Evolutionary conservation across 768 basidiomycete genomes (phyloP).

Genomic region (Strobilomyces echinocephalus): DNA sequence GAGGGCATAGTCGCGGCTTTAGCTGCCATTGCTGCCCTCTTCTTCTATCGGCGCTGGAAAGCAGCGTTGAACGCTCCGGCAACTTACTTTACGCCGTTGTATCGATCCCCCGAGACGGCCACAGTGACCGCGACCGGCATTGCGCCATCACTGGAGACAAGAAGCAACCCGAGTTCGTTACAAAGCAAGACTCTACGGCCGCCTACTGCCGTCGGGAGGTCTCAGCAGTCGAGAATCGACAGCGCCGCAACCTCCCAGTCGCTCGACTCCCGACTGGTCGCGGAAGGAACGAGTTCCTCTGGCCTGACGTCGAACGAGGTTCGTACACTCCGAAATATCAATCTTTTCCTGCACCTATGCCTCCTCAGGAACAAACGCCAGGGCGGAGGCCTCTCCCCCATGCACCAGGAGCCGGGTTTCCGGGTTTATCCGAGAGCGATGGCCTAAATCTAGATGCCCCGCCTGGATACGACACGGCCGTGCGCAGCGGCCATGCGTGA

Average conservation of each 20-base stretch:
- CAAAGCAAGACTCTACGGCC: background rate
- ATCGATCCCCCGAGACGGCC: constrained; percentile 3
- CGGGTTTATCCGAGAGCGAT: background rate
- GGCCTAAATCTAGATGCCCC: background rate
- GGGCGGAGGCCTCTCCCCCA: constrained; percentile 8
- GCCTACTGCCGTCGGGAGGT: background rate
- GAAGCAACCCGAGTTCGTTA: background rate
- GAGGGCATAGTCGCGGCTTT: constrained; percentile 11
- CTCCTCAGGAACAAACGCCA: constrained; percentile 1
- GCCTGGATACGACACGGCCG: constrained; percentile 19
- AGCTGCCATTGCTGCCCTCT: constrained; percentile 9
- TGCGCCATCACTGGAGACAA: constrained; percentile 6
- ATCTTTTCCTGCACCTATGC: background rate
- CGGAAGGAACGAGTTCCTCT: background rate
- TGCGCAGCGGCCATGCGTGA: background rate
- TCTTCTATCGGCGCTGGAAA: constrained; percentile 26
- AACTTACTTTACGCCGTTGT: background rate
- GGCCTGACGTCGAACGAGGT: constrained; percentile 7
- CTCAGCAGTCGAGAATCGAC: background rate
- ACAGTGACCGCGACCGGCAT: constrained; percentile 2
- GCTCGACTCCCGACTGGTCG: background rate
- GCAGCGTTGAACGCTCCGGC: background rate
- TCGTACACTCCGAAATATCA: background rate
- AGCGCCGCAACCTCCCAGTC: background rate
- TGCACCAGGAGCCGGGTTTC: background rate